phyloP scores from a whole-genome alignment of 768 basidiomycete genomes.

The Mycena polygramma region DNA sequence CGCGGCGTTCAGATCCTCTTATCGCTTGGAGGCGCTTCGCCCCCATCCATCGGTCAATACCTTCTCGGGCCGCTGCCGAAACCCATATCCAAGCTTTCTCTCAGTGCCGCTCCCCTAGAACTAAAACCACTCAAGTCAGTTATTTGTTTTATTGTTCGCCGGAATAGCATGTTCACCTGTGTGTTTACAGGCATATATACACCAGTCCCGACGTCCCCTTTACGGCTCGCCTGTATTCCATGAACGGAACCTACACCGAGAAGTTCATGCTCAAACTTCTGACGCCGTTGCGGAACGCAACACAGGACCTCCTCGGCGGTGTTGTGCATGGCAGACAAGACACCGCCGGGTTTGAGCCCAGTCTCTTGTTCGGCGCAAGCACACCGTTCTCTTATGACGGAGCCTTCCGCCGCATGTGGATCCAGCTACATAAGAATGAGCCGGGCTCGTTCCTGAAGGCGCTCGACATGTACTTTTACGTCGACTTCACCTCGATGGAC shows the following conservation, averaged over 20 bases:
- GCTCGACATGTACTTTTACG: slow-evolving; percentile 67
- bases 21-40: slow-evolving; percentile 28
- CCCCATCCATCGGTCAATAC: slow-evolving; percentile 28
- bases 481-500: slow-evolving; percentile 70
- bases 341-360: neutral
- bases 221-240: slow-evolving; percentile 23
- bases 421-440: slow-evolving; percentile 61
- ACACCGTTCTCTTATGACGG: slow-evolving; percentile 75
- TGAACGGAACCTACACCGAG: slow-evolving; percentile 13
- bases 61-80: slow-evolving; percentile 36
- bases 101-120: slow-evolving; percentile 6
- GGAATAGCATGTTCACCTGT: neutral
- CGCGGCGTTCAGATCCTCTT: slow-evolving; percentile 23
- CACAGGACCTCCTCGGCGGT: slow-evolving; percentile 34
- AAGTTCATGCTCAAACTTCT: slow-evolving; percentile 22
- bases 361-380: slow-evolving; percentile 55
- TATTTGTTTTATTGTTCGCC: neutral
- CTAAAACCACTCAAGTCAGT: slow-evolving; percentile 30
- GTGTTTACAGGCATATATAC: slow-evolving; percentile 32
- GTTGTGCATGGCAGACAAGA: neutral
- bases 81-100: slow-evolving; percentile 27
- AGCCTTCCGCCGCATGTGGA: slow-evolving; percentile 67
- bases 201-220: slow-evolving; percentile 35
- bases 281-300: slow-evolving; percentile 29
- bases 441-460: slow-evolving; percentile 69